These are phyloP conservation scores for Stentor coeruleus DNA, from an alignment of 73 alveolate species.

Conservation along the genomic window DNA sequence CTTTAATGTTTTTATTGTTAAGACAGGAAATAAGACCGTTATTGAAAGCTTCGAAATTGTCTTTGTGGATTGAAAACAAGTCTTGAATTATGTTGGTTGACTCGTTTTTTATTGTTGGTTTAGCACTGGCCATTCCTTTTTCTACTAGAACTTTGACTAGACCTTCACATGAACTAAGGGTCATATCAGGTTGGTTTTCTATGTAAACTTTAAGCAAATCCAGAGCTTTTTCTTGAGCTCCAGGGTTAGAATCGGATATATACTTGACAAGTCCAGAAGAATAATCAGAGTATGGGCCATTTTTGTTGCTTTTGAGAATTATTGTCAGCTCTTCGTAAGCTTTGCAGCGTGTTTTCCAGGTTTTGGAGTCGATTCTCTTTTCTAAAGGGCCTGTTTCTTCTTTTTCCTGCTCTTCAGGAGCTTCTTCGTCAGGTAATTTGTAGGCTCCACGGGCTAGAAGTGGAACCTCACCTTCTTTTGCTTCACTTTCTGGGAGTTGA, in stretches of 20 bases:
- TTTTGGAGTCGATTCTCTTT: slow-evolving; percentile 48
- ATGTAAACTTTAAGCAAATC: slow-evolving; percentile 49
- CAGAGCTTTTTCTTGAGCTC: slow-evolving; percentile 66
- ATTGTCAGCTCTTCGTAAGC: slow-evolving; percentile 68
- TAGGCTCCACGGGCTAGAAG: slow-evolving; percentile 16
- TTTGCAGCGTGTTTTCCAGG: slow-evolving; percentile 44
- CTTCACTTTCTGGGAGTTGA: neutral
- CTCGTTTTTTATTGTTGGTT: slow-evolving; percentile 46
- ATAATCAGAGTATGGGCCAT: slow-evolving; percentile 41
- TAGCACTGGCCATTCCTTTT: slow-evolving; percentile 69
- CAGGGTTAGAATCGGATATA: slow-evolving; percentile 68
- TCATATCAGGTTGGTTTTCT: slow-evolving; percentile 33
- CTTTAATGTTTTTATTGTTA: slow-evolving; percentile 54
- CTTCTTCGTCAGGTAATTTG: slow-evolving; percentile 23
- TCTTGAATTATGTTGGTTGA: slow-evolving; percentile 47
- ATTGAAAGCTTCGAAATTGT: slow-evolving; percentile 42
- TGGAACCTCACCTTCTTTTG: neutral
- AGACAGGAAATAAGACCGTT: slow-evolving; percentile 47
- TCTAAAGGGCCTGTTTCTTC: slow-evolving; percentile 47
- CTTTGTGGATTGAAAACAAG: slow-evolving; percentile 57
- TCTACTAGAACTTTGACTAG: slow-evolving; percentile 49
- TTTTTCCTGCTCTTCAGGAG: slow-evolving; percentile 19
- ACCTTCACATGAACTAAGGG: slow-evolving; percentile 33
- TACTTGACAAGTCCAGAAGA: slow-evolving; percentile 44
- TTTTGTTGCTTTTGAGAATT: slow-evolving; percentile 33